Base-by-base conservation (phyloP, 306 rosid species). In the Purshia tridentata region DNA sequence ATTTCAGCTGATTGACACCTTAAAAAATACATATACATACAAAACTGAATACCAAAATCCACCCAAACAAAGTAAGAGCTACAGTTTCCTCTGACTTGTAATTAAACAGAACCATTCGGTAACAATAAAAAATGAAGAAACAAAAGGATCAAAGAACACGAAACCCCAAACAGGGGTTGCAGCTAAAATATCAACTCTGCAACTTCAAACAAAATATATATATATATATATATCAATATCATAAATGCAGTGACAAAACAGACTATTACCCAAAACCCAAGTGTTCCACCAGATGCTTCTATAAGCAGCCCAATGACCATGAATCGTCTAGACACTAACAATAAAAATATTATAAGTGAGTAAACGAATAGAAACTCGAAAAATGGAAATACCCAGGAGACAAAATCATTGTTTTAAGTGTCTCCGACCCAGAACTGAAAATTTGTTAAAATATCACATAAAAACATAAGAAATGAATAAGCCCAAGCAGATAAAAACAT, bases 301-400 rank as follows among this genome's bases (percentile, higher is more conserved):
- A 70, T 64, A 72, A 75, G 78, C 44, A 82, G 82, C 35, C 86
- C 90, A 85, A 75, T 81, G 86, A 75, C 68, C 47, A 75, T 66
- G 83, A 84, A 74, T 35, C 67, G 44, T 72, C 19, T 49, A 72
- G 75, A 74, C 72, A 78, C 65, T 72, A 14, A 50, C 51, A 8
- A 47, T 66, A 3, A 67, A 42, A 52, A 56, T 73, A 59, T 1
- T 54, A 54, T 66, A 69, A 60, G 14, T 13, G 15, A 20, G 9
- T 58, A 62, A 77, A 65, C 29, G 65, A 42, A 67, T 48, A 64
- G 77, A 73, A 83, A 69, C 76, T 81, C 77, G 75, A 76, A 68
- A 81, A 80, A 78, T 72, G 83, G 76, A 74, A 81, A 78, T 72
- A 78, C 80, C 90, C 97, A 89, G 84, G 58, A 88, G 89, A 84